Conservation (phyloP, 2,329 filamentous ascomycete genomes). For the Diaporthe helianthi region DNA sequence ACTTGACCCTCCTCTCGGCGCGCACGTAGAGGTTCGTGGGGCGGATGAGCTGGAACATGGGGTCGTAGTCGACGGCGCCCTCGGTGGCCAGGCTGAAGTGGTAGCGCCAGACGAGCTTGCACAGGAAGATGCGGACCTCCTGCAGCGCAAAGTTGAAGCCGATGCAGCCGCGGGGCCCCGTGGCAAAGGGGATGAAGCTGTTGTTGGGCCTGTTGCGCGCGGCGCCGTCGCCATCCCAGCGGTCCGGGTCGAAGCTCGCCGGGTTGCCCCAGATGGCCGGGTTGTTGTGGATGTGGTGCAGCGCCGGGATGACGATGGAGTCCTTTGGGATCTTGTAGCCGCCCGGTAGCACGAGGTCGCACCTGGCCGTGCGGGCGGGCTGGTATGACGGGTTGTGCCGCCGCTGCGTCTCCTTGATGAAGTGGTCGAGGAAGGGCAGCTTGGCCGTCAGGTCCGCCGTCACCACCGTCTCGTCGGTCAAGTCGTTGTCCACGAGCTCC, state of each 20-base stretch:
- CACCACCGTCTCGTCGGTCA: conserved; percentile 51
- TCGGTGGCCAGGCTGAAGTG: conserved; percentile 59
- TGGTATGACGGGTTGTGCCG: conserved; percentile 68
- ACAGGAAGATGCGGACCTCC: conserved; percentile 65
- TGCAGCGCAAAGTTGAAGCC: conserved; percentile 70
- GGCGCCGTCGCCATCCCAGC: conserved; percentile 63
- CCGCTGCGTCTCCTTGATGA: conserved; percentile 67
- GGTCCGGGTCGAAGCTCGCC: conserved; percentile 62
- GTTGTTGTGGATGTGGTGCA: conserved; percentile 62
- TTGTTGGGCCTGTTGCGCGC: conserved; percentile 59
- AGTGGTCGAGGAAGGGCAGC: conserved; percentile 61
- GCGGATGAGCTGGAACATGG: conserved; percentile 64
- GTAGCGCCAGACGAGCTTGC: conserved; percentile 66
- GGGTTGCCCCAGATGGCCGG: conserved; percentile 64
- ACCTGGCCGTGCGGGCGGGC: conserved; percentile 62
- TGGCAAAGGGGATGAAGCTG: conserved; percentile 65
- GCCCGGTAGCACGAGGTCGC: conserved; percentile 64
- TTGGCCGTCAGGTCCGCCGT: conserved; percentile 55
- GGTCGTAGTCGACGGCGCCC: conserved; percentile 63
- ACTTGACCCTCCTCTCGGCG: conserved; percentile 56
- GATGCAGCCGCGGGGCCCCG: conserved; percentile 64
- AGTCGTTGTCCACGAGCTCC: conserved; percentile 60
- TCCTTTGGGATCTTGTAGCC: conserved; percentile 63
- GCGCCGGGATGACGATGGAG: conserved; percentile 59
- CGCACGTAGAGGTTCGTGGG: conserved; percentile 62